Percentiles rank a stretch among this genome's conserved stretches.
Conservation (phyloP, 2,329 filamentous ascomycete genomes). For the Ploettnerulaceae sp. region DNA sequence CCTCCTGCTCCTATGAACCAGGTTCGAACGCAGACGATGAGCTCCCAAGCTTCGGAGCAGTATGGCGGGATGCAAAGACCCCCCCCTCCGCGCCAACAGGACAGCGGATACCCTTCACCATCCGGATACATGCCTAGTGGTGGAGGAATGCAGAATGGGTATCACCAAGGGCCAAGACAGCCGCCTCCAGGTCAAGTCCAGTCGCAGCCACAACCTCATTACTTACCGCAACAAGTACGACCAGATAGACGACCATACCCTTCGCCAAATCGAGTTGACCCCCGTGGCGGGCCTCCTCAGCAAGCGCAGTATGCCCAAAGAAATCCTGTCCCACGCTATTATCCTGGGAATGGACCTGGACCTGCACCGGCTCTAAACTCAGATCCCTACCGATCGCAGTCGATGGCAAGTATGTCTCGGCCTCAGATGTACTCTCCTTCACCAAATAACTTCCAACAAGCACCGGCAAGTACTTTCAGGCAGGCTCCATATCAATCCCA, state of each 20-base stretch:
- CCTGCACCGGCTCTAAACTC: constrained; percentile 70
- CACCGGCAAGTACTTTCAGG: constrained; percentile 71
- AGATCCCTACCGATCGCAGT: constrained; percentile 88
- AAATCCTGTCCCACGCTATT: constrained; percentile 52
- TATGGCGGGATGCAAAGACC: constrained; percentile 55
- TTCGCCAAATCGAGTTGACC: constrained; percentile 47
- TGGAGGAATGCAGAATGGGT: constrained; percentile 42
- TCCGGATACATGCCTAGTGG: constrained; percentile 28
- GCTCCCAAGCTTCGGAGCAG: constrained; percentile 33
- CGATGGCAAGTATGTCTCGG: constrained; percentile 71
- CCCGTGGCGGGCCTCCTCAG: constrained; percentile 32
- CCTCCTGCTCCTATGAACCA: constrained; percentile 48
- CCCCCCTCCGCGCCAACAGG: constrained; percentile 53
- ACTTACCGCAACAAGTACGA: constrained; percentile 55
- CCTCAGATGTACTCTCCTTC: constrained; percentile 67
- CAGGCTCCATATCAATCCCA: constrained; percentile 66
- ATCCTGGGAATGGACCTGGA: constrained; percentile 45
- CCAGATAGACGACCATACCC: constrained; percentile 67
- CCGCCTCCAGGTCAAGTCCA: constrained; percentile 31
- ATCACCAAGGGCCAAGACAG: constrained; percentile 44
- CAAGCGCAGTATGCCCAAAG: constrained; percentile 43
- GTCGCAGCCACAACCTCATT: constrained; percentile 49
- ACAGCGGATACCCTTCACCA: constrained; percentile 33
- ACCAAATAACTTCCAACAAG: constrained; percentile 56
- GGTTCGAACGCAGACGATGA: constrained; percentile 78